Base-by-base conservation (phyloP, 2,329 filamentous ascomycete species). In the Apiospora saccharicola region DNA sequence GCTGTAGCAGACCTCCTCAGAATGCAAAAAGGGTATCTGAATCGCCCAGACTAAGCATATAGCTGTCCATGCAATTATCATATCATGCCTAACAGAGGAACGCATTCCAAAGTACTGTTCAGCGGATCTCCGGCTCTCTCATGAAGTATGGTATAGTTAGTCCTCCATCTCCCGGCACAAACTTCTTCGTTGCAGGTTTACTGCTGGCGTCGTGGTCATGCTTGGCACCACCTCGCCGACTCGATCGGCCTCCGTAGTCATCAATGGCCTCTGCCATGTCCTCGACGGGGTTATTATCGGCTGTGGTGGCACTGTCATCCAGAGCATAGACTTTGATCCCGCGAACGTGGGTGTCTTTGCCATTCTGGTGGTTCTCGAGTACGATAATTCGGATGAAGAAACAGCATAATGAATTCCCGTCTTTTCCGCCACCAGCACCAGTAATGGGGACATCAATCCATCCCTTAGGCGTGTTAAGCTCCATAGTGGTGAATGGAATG, bases 291-390 rank as follows among this genome's bases (percentile, higher is more conserved):
- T 81, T 83, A 69, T 80, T 80, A 53, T 83, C 80, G 2, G 81
- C 79, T 4, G 81, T 83, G 19, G 82, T 81, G 4, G 81, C 83
- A 22, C 82, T 83, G 16, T 85, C 83, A 73, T 89, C 88, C 41
- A 89, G 83, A 1, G 89, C 89, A 76, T 90, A 99, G 13, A 98
- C 92, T 84, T 98, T 97, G 81, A 99, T 89, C 1, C 95, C 96
- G 22, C 96, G 89, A 34, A 99, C 89, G 85, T 99, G 96, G n/a
- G 96, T 99, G 81, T 99, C 96, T 82, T 99, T 99, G 75, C 96
- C 96, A 81, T 99, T 99, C 83, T 99, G 96, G 81, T 99, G 96
- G 80, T 99, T 99, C 84, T 98, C 96, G 70, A 96, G 89, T 68
- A 99, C 92, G 76, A 93, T 91, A 79, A 98, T 91, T 82, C 98